Base-by-base conservation (phyloP, 106 monocot genomes). In the Dioscorea zingiberensis region DNA sequence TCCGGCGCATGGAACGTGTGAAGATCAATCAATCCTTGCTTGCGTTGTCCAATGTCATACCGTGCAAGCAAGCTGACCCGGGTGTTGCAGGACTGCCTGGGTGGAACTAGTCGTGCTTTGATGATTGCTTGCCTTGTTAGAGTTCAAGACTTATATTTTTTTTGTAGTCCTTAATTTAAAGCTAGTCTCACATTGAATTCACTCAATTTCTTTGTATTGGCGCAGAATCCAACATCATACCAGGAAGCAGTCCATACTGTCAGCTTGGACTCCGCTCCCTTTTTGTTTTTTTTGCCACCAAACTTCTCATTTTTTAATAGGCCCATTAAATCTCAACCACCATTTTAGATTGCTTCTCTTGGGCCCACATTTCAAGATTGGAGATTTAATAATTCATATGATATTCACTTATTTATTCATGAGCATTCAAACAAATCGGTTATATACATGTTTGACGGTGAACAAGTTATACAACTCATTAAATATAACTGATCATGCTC, bases 51-150 rank as follows among this genome's bases (percentile, higher is more conserved):
- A 97, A 97, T 73, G 97, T 97, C 22, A 86, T 97, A 92, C 67
- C 69, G 92, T 63, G 92, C 87, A 60, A 97, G 83, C 79, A 97
- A 97, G 63, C 56, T 97, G 67, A 97, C 97, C 1, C 68, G 92
- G 59, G 84, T 97, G 74, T 68, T 97, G 61, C 92, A 97, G 84
- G 92, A 97, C 54, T 97, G 92, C 15, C 75, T 97, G 26, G 97
- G 97, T 60, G 88, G 97, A 49, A 74, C 69, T 0, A 89, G 85
- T 64, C 75, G 60, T 0, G 84, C 97, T 57, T 64, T 98, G 65
- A 98, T 98, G 97, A 82, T 98, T 69, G 97, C 92, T 23, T 98
- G 97, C 48, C 82, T 98, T 53, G 95, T 97, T 64, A 80, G 83
- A 63, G 24, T 54, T 70, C 16, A 44, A 24, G 17, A 25, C 47